Base-by-base conservation (phyloP, 1,139 yeast genomes). In the Wickerhamomyces sp. region DNA sequence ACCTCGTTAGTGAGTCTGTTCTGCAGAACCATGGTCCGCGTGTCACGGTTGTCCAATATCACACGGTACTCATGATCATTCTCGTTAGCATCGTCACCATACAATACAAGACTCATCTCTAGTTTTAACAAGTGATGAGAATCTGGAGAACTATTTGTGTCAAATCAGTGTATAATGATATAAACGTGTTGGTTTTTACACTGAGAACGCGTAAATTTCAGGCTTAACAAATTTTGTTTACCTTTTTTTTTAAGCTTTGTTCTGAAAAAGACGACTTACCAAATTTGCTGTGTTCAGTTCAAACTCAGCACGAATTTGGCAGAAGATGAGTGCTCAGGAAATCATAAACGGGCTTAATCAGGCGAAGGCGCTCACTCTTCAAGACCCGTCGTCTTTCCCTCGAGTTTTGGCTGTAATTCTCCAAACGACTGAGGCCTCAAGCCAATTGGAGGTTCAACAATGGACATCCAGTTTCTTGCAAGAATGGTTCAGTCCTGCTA, bases 401-500 rank as follows among this genome's bases (percentile, higher is more conserved):
- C 76, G 73, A 44, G 80, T 78, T 16, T 60, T 76, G 33, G 67
- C 74, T 35, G 78, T 76, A 31, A 70, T 79, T 28, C 64, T 74
- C 38, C 68, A 71, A 39, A 66, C 76, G 43, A 59, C 56, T 25
- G 33, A 51, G 57, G 60, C 48, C 51, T 55, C 42, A 58, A 64
- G 48, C 63, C 64, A 14, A 65, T 65, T 48, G 41, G 57, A 25
- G 38, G 57, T 37, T 59, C 71, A 70, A 43, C 56, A 59, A 39
- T 74, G 80, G 80, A 70, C 76, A 45, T 59, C 75, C 5, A 55
- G 55, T 31, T 76, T 75, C 49, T 58, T 74, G 22, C 60, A 62
- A 41, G 74, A 72, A 38, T 63, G 74, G 31, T 68, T 72, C 54
- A 57, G 64, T 28, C 59, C 65, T 26, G 66, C 59, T 35, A 63